Evolutionary conservation across 305 asterid genomes (phyloP).

Genomic region (Salvia sclarea): DNA sequence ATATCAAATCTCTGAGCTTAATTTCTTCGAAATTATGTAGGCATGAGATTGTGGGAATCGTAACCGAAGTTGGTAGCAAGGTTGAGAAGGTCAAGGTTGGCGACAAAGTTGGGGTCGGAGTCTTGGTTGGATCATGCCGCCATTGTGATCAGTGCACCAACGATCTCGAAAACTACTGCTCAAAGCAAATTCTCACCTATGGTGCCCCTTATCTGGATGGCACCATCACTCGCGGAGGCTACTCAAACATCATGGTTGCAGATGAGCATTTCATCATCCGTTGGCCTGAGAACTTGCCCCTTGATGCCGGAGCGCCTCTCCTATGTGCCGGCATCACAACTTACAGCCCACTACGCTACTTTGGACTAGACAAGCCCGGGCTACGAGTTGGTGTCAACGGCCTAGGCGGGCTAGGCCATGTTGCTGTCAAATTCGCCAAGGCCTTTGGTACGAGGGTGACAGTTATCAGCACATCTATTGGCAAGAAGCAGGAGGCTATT

Average conservation of each 20-base stretch:
- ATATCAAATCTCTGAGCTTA: not conserved
- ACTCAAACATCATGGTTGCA: constrained; percentile 41
- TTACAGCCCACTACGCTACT: constrained; percentile 45
- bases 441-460: constrained; percentile 46
- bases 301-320: constrained; percentile 43
- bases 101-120: constrained; percentile 44
- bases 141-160: constrained; percentile 36
- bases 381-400: constrained; percentile 39
- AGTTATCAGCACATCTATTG: constrained; percentile 39
- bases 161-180: constrained; percentile 45
- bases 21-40: constrained; percentile 16
- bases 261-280: constrained; percentile 44
- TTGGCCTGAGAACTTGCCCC: constrained; percentile 46
- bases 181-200: constrained; percentile 34
- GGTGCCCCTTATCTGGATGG: constrained; percentile 36
- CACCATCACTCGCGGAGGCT: constrained; percentile 39
- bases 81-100: constrained; percentile 40
- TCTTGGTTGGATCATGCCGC: constrained; percentile 40
- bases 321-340: constrained; percentile 44
- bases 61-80: constrained; percentile 43
- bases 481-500: constrained; percentile 46
- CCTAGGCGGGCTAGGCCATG: constrained; percentile 47
- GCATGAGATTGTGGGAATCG: constrained; percentile 41
- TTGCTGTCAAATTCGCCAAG: constrained; percentile 46
- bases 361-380: constrained; percentile 50